Base-by-base conservation (phyloP, 2,329 filamentous ascomycete species). In the Escovopsis sp. region DNA sequence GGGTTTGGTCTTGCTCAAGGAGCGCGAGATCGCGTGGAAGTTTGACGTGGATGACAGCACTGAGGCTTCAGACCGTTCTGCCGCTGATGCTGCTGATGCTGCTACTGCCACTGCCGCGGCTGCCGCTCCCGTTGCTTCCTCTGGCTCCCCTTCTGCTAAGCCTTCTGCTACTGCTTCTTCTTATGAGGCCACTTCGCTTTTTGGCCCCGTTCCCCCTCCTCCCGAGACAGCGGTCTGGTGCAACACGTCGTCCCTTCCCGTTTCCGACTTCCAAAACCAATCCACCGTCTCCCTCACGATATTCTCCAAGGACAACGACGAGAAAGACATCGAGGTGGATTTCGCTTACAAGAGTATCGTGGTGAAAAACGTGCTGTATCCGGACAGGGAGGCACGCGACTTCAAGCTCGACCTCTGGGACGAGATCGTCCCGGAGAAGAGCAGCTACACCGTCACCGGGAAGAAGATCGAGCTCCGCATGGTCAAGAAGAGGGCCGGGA, bases 401-500 rank as follows among this genome's bases (percentile, higher is more conserved):
- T 66, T 85, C 30, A 66, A 76, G 14, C 75, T 68, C 3, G 43
- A 80, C 5, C 70, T 88, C 4, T 85, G 68, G 53, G 72, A 68
- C 12, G 53, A 67, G 9, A 75, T 93, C 46, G 69, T 82, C 35
- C 56, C 72, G 0, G 48, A 64, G 2, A 56, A 65, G 23, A 84
- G 74, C 15, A 77, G 65, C 31, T 72, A 63, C 45, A 69, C 65
- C 1, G 70, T 92, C 36, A 78, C 80, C 29, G 66, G 79, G 2
- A 84, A 76, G 48, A 94, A 94, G 54, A 67, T 93, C 36, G 86
- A 93, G 54, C 61, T 94, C 27, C 68, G 62, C 10, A 66, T 94
- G 13, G 67, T 66, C 41, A 94, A 94, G 55, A 61, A 66, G 28
- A 64, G 55, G 1, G 55, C 70, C 0, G 79, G 77, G 6, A 87